Evolutionary conservation across 331 rosid genomes (phyloP).

Genomic region (Quercus lobata): DNA sequence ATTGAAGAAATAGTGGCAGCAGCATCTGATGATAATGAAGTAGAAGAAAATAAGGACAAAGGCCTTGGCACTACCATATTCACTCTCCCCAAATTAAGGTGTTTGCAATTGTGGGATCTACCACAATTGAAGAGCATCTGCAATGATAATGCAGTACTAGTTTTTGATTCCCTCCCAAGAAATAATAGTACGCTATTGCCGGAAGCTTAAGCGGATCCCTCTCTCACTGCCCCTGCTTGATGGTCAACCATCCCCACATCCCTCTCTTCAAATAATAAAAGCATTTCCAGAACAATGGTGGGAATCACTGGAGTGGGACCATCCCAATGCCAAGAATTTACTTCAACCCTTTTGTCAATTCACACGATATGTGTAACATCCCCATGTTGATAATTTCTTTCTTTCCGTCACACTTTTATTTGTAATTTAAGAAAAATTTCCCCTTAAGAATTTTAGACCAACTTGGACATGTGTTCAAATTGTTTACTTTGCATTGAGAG

Average conservation of each 20-base stretch:
- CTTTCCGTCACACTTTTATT: not conserved
- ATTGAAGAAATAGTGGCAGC: slow-evolving; percentile 6
- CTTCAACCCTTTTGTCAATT: slow-evolving; percentile 11
- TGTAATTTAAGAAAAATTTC: not conserved
- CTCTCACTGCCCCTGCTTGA: not conserved
- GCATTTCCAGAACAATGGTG: slow-evolving; percentile 18
- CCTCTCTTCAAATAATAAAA: slow-evolving; percentile 15
- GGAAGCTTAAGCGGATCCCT: slow-evolving; percentile 5
- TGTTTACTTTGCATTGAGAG: not conserved
- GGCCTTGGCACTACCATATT: not conserved
- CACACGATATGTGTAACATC: not conserved
- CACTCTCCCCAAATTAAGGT: not conserved
- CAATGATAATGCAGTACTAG: not conserved
- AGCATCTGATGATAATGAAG: not conserved
- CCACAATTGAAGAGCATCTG: slow-evolving; percentile 7
- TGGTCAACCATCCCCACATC: slow-evolving; percentile 4
- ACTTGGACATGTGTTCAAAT: not conserved
- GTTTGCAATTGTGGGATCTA: slow-evolving; percentile 3
- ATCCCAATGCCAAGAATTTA: slow-evolving; percentile 1
- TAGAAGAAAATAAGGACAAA: not conserved
- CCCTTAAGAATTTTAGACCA: too few relatives aligned
- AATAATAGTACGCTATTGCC: not conserved
- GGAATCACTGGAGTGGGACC: slow-evolving; percentile 17
- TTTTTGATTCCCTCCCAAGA: slow-evolving; percentile 9
- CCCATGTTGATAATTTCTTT: not conserved